Percentiles rank a stretch among this genome's conserved stretches.
phyloP scores from a whole-genome alignment of 768 basidiomycete genomes.

The Pisolithus microcarpus region DNA sequence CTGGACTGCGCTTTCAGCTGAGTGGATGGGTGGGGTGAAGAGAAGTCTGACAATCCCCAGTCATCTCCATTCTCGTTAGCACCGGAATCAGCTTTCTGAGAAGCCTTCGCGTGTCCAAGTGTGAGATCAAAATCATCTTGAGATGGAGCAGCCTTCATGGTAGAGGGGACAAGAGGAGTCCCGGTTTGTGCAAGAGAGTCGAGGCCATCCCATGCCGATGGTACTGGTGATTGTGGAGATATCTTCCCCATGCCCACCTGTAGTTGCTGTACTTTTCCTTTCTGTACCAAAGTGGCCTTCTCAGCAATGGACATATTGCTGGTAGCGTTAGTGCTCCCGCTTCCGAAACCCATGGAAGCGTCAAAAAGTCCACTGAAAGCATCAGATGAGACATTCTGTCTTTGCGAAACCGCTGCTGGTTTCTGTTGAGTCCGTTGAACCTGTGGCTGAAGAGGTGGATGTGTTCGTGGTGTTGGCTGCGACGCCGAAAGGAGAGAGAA shows the following conservation, averaged over 20 bases:
- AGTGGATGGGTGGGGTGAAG: constrained; percentile 8
- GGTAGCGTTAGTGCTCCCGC: constrained; percentile 14
- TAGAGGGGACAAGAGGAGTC: constrained; percentile 4
- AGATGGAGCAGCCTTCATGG: background rate
- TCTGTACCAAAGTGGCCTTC: constrained; percentile 52
- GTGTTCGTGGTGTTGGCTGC: constrained; percentile 22
- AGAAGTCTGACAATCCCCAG: constrained; percentile 39
- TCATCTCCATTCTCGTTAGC: constrained; percentile 28
- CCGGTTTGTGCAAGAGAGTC: constrained; percentile 38
- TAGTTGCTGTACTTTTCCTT: constrained; percentile 25
- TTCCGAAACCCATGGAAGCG: constrained; percentile 25
- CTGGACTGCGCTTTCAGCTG: constrained; percentile 9
- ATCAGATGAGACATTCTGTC: constrained; percentile 35
- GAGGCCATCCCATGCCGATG: constrained; percentile 60
- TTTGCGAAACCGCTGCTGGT: constrained; percentile 13
- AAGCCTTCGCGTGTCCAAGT: constrained; percentile 11
- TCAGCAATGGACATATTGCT: constrained; percentile 65
- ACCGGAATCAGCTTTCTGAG: background rate
- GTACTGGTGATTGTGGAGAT: constrained; percentile 5
- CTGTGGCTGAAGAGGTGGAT: constrained; percentile 16
- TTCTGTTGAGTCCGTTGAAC: constrained; percentile 20
- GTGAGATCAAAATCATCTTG: constrained; percentile 16
- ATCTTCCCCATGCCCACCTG: constrained; percentile 8
- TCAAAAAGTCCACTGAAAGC: constrained; percentile 71
- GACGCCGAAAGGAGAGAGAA: constrained; percentile 48